Evolutionary conservation across 768 basidiomycete species (phyloP).

Genomic region (Podaxis sp.): DNA sequence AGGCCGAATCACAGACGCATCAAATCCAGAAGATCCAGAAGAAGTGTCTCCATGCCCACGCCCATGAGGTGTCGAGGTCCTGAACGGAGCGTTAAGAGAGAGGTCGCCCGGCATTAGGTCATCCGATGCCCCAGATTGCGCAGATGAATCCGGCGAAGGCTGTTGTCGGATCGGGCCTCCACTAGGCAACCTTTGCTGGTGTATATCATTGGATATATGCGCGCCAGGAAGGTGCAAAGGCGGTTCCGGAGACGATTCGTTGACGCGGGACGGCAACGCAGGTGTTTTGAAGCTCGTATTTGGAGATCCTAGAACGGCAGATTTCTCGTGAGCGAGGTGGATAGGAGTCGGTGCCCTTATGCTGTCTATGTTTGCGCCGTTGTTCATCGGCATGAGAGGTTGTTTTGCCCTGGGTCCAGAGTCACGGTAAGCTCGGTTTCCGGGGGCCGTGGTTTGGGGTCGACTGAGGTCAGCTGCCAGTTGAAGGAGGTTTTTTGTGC

Average conservation of each 20-base stretch:
- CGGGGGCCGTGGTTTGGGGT: conserved; percentile 4
- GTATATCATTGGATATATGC: conserved; percentile 9
- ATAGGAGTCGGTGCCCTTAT: conserved; percentile 4
- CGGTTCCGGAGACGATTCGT: neutral
- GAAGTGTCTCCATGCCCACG: neutral
- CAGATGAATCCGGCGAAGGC: conserved; percentile 6
- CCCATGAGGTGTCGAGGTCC: conserved; percentile 3
- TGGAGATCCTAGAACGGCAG: neutral
- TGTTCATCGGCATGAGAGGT: neutral
- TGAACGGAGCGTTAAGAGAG: neutral
- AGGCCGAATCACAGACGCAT: neutral
- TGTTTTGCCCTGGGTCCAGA: neutral
- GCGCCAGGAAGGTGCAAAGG: neutral
- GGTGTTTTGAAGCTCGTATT: neutral
- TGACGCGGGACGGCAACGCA: neutral
- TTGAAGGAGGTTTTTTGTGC: conserved; percentile 6
- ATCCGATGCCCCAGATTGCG: neutral
- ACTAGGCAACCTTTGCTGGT: neutral
- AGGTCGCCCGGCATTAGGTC: neutral
- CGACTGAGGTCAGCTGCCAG: conserved; percentile 2
- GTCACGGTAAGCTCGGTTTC: neutral
- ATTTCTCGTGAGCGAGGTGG: neutral
- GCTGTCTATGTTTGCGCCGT: neutral
- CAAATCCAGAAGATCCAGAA: neutral
- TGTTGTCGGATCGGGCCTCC: conserved; percentile 2